Base-by-base conservation (phyloP, 2,329 filamentous ascomycete genomes). In the Stylonectria norvegica region DNA sequence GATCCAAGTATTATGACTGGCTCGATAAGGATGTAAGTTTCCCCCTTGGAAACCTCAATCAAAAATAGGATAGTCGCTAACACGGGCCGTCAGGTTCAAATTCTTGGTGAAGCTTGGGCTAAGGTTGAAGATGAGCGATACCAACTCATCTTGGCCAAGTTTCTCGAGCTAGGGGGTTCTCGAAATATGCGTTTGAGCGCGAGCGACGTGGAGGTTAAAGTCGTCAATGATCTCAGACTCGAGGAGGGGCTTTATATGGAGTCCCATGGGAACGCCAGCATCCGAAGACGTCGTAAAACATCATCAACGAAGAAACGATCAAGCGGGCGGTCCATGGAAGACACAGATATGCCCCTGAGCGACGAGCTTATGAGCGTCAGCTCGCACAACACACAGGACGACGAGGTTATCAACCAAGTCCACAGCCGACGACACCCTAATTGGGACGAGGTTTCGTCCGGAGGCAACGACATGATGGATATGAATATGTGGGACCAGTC, bases 131-230 rank as follows among this genome's bases (percentile, higher is more conserved):
- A 63, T 31, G 61, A 66, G 15, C 65, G 71, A 22, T 74, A 72
- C 47, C 54, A 67, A 15, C 55, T 56, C 6, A 59, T 77, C 4
- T 59, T 69, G 8, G 61, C 67, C 1, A 59, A 61, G 15, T 74
- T 78, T 57, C 66, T 67, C 44, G 71, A 77, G 38, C 60, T 68
- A 19, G 73, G 73, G 2, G 76, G 75, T 31, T 73, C 71, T 14
- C 55, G 58, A 30, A 68, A 70, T 37, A 69, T 70, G 44, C 67
- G 72, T 22, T 72, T 76, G 62, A 77, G 70, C 45, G 58, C 68
- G 4, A 64, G 63, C 20, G 72, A 76, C 43, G 64, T 79, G 27
- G 70, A 75, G 45, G 65, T 70, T 51, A 71, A 71, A 49, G 61
- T 78, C 2, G 69, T 76, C 38, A 62, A 59, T 45, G 69, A 74